Percentiles rank a stretch among this genome's conserved stretches.
Evolutionary conservation across 345 rosid genomes (phyloP).

Genomic region (Rhodamnia rubescens): DNA sequence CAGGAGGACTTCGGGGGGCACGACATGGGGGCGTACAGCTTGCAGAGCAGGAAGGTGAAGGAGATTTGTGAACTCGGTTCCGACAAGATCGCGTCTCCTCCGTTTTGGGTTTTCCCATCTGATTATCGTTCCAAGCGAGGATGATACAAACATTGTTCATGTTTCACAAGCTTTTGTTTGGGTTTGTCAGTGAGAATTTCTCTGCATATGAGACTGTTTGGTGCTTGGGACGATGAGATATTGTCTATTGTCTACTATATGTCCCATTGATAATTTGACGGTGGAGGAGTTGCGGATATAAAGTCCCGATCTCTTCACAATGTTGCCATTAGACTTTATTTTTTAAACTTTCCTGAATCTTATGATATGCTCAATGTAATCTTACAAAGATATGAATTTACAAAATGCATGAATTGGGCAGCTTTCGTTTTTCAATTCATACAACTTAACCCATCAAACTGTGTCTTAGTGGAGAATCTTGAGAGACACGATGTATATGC

Average conservation of each 20-base stretch:
- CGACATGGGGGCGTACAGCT: conserved; percentile 1
- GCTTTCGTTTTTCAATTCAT: neutral
- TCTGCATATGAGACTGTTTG: neutral
- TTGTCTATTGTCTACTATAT: neutral
- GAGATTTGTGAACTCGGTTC: neutral
- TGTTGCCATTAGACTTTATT: neutral
- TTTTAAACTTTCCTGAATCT: neutral
- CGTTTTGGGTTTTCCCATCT: conserved; percentile 5
- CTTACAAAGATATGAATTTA: neutral
- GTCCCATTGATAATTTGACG: neutral
- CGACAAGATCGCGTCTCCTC: neutral
- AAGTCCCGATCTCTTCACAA: neutral
- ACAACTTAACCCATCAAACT: neutral
- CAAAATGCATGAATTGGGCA: neutral
- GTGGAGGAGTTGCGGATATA: neutral
- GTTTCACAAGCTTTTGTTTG: neutral
- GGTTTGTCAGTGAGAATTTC: neutral
- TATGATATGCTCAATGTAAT: neutral
- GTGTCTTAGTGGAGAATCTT: neutral
- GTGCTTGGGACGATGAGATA: neutral
- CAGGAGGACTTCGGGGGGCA: neutral
- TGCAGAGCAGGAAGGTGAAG: neutral
- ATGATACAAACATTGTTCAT: too few species aligned
- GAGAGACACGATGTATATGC: neutral
- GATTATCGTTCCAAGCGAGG: neutral